Evolutionary conservation across 2,329 filamentous ascomycete species (phyloP).

Genomic region (Pezicula carpinea): DNA sequence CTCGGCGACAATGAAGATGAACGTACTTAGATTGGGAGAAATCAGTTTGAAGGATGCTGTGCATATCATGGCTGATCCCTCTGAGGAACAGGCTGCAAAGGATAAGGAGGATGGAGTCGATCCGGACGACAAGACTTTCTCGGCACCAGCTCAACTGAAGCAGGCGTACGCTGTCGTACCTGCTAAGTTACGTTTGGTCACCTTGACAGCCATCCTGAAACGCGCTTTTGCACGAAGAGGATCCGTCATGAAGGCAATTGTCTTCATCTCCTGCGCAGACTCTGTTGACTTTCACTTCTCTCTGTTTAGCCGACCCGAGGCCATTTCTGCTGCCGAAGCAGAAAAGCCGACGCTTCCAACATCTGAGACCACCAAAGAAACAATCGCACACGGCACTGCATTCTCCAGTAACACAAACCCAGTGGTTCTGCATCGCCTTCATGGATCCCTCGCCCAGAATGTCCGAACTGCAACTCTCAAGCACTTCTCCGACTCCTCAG

Average conservation of each 20-base stretch:
- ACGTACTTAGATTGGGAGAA: constrained; percentile 87
- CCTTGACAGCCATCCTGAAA: constrained; percentile 78
- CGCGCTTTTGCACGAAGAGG: constrained; percentile 83
- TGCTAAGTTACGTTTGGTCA: constrained; percentile 85
- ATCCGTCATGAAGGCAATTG: constrained; percentile 91
- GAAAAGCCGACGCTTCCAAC: constrained; percentile 25
- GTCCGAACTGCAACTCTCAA: constrained; percentile 82
- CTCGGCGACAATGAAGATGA: constrained; percentile 97
- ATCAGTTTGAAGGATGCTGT: constrained; percentile 92
- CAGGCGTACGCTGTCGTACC: constrained; percentile 86
- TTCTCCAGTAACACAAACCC: constrained; percentile 73
- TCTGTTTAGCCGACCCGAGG: constrained; percentile 49
- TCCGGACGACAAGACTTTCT: constrained; percentile 52
- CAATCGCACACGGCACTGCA: constrained; percentile 64
- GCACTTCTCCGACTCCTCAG: constrained; percentile 68
- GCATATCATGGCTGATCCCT: constrained; percentile 69
- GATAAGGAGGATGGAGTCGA: constrained; percentile 42
- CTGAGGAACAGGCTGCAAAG: constrained; percentile 44
- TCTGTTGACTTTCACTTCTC: constrained; percentile 97
- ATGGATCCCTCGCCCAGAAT: constrained; percentile 85
- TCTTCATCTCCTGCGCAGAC: constrained; percentile 96
- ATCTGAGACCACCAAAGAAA: constrained; percentile 44
- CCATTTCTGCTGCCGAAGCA: constrained; percentile 19
- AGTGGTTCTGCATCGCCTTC: constrained; percentile 79
- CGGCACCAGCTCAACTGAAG: constrained; percentile 87